Evolutionary conservation across 306 rosid genomes (phyloP), one percentile per base, ranked within the genome.

Genomic region (Medicago lupulina): DNA sequence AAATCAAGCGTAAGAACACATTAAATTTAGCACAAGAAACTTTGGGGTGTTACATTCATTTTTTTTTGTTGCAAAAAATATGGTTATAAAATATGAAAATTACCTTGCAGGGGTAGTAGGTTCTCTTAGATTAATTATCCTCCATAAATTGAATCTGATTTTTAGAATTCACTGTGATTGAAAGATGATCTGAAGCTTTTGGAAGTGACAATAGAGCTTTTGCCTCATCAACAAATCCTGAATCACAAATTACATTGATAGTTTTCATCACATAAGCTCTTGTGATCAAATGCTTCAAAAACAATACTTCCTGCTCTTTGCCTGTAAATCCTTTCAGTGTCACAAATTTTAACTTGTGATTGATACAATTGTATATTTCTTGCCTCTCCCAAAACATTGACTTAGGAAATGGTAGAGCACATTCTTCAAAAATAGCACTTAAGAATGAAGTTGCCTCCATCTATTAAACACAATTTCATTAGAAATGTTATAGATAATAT

Each of bases 261-360:
- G 19, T 72, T 41, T 39, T 1, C 9, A 72, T 23, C 19, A 8
- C 2, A 16, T 1, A 3, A 1, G 46, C 72, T 44, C 5, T 65
- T 15, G 71, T 49, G n/a, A 82, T 58, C 8, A 77, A 31, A 67
- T 66, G 60, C 70, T 82, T 66, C 13, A 21, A 57, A 77, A 82
- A 82, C 0, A 77, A 57, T 21, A 69, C 23, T 41, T 82, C 85
- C 28, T 16, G 54, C 12, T 77, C 74, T 59, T 47, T 65, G 4
- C 79, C 66, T 8, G 9, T 57, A 14, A 82, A 77, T n/a, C 76
- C 72, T 2, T 7, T 16, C 16, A 82, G 13, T 21, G 0, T 9
- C 5, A 16, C 76, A 72, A 21, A 77, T 53, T 67, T 77, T 11
- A 82, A 44, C 23, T 50, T 38, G 40, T 71, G 9, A 55, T 43